phyloP scores from a whole-genome alignment of 306 rosid genomes.

The cucumber (Cucumis sativus) region DNA sequence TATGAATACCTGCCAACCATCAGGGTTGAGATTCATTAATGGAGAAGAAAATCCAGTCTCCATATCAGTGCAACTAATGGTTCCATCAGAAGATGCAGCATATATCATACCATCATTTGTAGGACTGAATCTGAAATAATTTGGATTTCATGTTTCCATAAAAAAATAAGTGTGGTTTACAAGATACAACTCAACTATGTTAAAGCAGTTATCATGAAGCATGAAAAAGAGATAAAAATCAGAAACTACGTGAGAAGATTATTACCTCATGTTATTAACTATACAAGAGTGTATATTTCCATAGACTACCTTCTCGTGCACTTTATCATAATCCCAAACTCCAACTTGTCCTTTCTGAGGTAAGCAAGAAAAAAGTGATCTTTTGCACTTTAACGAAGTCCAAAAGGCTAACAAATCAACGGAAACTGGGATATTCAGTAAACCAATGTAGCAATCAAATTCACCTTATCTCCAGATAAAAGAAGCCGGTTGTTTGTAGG shows the following conservation, averaged over 20 bases:
- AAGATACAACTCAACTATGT: background rate
- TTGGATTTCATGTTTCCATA: background rate
- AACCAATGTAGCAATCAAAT: slow-evolving; percentile 3
- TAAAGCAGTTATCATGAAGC: background rate
- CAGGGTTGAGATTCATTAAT: slow-evolving; percentile 65
- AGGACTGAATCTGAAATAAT: slow-evolving; percentile 54
- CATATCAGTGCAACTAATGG: slow-evolving; percentile 56
- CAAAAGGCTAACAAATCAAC: background rate
- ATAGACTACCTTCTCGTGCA: slow-evolving; percentile 74
- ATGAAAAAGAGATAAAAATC: background rate
- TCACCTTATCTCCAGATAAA: slow-evolving; percentile 90
- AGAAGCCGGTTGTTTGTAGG: slow-evolving; percentile 80
- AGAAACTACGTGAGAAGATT: slow-evolving; percentile 8
- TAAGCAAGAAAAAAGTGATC: background rate
- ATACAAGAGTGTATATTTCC: slow-evolving; percentile 74
- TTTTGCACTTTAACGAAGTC: background rate
- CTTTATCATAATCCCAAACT: slow-evolving; percentile 78
- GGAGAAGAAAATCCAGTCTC: slow-evolving; percentile 77
- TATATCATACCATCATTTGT: slow-evolving; percentile 57
- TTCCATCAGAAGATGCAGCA: slow-evolving; percentile 92
- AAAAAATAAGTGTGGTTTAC: background rate
- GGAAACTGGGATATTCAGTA: background rate
- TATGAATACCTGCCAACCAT: slow-evolving; percentile 72
- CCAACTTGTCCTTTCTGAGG: slow-evolving; percentile 95
- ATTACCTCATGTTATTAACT: slow-evolving; percentile 74